Evolutionary conservation across 2,329 filamentous ascomycete genomes (phyloP).

Genomic region (Cytospora mali): DNA sequence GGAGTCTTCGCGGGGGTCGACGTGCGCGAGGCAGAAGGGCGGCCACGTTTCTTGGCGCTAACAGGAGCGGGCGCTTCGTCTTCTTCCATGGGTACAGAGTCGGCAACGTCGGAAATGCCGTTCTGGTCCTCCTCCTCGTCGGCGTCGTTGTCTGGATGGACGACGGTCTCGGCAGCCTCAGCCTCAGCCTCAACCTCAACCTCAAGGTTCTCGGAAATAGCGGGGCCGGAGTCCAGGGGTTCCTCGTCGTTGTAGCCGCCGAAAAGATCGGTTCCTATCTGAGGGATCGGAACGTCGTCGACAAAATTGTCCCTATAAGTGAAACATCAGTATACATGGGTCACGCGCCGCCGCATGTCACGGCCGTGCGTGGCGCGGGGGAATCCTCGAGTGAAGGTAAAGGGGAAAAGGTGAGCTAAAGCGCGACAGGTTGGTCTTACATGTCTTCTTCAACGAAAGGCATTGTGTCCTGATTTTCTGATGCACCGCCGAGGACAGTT

Average conservation of each 20-base stretch:
- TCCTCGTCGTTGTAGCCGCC: slow-evolving; percentile 18
- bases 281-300: slow-evolving; percentile 18
- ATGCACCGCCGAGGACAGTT: slow-evolving; percentile 13
- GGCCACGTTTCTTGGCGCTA: slow-evolving; percentile 32
- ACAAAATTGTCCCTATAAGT: slow-evolving; percentile 8
- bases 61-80: slow-evolving; percentile 26
- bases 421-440: slow-evolving; percentile 15
- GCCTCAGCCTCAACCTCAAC: slow-evolving; percentile 6
- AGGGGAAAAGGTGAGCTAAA: not conserved
- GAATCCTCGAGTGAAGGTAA: not conserved
- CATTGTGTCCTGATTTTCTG: slow-evolving; percentile 17
- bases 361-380: not conserved
- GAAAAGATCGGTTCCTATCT: slow-evolving; percentile 23
- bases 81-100: slow-evolving; percentile 17
- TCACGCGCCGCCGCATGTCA: not conserved
- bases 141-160: not conserved
- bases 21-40: slow-evolving; percentile 25
- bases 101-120: not conserved
- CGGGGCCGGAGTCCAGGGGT: slow-evolving; percentile 18
- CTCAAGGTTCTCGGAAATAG: slow-evolving; percentile 11
- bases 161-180: slow-evolving; percentile 10
- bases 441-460: slow-evolving; percentile 21
- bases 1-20: slow-evolving; percentile 30
- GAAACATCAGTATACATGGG: not conserved
- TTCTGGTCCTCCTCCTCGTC: slow-evolving; percentile 12